Conservation (phyloP, 148 eudicot species). For the Pharnaceum exiguum region DNA sequence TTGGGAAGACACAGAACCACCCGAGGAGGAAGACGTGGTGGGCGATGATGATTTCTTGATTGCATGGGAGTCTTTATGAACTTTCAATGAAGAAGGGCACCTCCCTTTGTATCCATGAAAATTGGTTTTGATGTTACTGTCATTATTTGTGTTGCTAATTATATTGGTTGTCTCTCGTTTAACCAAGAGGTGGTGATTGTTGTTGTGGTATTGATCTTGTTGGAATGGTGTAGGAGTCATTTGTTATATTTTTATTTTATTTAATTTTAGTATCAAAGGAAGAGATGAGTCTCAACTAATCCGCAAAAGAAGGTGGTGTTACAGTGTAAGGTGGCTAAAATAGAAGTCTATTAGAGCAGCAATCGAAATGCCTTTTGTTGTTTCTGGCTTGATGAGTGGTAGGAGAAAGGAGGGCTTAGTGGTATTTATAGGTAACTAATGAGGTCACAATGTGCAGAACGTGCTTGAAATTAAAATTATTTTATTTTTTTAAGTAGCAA, state of each 20-base stretch:
- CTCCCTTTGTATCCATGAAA: too few relatives aligned
- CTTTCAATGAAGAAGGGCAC: conserved; percentile 7
- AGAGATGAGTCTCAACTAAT: too few relatives aligned
- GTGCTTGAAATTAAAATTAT: too few relatives aligned
- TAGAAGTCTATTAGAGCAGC: background rate
- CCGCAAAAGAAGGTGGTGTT: conserved; percentile 8
- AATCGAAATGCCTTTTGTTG: background rate
- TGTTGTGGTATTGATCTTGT: background rate
- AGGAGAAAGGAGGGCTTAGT: background rate
- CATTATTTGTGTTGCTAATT: background rate
- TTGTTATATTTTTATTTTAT: background rate
- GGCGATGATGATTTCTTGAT: conserved; percentile 35
- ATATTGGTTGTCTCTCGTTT: background rate
- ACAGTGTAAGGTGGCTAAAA: background rate
- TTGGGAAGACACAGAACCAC: conserved; percentile 6
- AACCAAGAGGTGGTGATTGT: background rate
- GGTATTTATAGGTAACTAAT: conserved; percentile 13
- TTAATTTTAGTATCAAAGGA: too few relatives aligned
- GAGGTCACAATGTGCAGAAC: too few relatives aligned
- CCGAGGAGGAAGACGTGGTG: conserved; percentile 10
- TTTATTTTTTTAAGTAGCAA: too few relatives aligned
- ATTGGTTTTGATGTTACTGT: background rate
- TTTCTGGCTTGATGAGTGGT: background rate
- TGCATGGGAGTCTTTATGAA: conserved; percentile 34
- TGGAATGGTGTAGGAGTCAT: conserved; percentile 17